phyloP scores from a whole-genome alignment of 2,329 filamentous ascomycete species.

The Botrytis porri region DNA sequence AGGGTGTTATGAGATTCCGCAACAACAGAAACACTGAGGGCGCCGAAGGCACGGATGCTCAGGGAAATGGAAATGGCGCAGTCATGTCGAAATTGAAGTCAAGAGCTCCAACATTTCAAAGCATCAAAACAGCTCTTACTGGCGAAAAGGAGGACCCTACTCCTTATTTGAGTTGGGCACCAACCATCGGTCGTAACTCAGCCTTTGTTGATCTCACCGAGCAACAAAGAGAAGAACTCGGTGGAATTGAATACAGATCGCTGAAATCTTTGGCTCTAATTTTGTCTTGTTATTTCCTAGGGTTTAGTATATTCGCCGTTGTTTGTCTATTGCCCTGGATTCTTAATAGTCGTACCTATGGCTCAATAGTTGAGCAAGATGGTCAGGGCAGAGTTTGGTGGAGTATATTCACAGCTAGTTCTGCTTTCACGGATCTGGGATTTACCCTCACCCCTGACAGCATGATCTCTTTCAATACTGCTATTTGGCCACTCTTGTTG shows the following conservation, averaged over 20 bases:
- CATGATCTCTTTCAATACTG: conserved; percentile 83
- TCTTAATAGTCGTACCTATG: conserved; percentile 58
- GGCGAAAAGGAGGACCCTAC: conserved; percentile 53
- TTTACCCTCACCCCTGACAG: conserved; percentile 90
- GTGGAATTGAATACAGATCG: conserved; percentile 93
- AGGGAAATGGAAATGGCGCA: conserved; percentile 29
- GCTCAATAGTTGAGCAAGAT: conserved; percentile 57
- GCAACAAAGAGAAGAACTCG: conserved; percentile 89
- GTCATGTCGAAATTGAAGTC: conserved; percentile 18
- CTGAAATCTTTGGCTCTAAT: conserved; percentile 81
- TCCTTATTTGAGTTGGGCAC: conserved; percentile 92
- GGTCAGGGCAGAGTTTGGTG: conserved; percentile 77
- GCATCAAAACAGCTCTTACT: conserved; percentile 48
- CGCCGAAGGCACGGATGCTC: conserved; percentile 39
- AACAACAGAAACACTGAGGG: conserved; percentile 42
- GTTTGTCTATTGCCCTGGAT: conserved; percentile 81
- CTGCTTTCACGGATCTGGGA: conserved; percentile 92
- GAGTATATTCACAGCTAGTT: conserved; percentile 84
- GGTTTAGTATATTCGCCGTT: conserved; percentile 76
- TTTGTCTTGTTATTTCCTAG: conserved; percentile 75
- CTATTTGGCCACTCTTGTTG: conserved; percentile 71
- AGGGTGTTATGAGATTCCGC: conserved; percentile 42
- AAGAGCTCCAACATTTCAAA: conserved; percentile 51
- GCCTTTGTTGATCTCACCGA: conserved; percentile 85
- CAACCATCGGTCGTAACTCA: conserved; percentile 90